These are phyloP conservation scores for Somion occarium DNA, from an alignment of 1,284 basidiomycete species.

Conservation along the genomic window DNA sequence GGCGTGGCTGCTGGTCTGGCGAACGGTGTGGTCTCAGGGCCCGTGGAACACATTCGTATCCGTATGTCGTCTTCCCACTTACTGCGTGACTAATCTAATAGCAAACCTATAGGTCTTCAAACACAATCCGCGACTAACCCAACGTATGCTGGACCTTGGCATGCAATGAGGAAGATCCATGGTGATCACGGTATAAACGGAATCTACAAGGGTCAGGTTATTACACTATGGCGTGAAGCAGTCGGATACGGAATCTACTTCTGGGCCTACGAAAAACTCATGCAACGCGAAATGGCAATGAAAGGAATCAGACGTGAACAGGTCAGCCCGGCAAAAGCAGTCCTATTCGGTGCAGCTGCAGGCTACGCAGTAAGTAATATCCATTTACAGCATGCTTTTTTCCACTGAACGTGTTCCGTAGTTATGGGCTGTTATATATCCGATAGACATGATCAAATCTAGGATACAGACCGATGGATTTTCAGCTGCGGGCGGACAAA, in stretches of 20 bases:
- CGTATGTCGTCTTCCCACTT: constrained; percentile 47
- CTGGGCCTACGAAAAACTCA: constrained; percentile 88
- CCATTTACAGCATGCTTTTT: constrained; percentile 3
- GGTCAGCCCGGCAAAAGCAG: constrained; percentile 71
- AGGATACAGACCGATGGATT: constrained; percentile 95
- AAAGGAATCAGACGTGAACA: constrained; percentile 72
- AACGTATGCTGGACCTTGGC: constrained; percentile 78
- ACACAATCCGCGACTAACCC: constrained; percentile 77
- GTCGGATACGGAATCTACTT: constrained; percentile 89
- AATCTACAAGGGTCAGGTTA: constrained; percentile 90
- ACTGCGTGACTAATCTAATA: constrained; percentile 1
- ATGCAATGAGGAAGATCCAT: constrained; percentile 83
- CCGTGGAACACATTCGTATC: constrained; percentile 97
- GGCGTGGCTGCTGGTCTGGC: constrained; percentile 86
- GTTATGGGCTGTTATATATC: constrained; percentile 87
- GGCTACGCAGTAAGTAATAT: constrained; percentile 68
- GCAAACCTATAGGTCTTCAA: constrained; percentile 61
- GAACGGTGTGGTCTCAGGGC: constrained; percentile 91
- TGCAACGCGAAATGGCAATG: constrained; percentile 76
- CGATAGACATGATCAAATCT: constrained; percentile 93
- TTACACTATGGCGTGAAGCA: constrained; percentile 86
- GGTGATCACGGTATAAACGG: constrained; percentile 73
- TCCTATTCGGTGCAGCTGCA: constrained; percentile 83
- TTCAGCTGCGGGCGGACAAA: constrained; percentile 64
- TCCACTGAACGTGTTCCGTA: constrained; percentile 26